These are phyloP conservation scores for Endocarpon pusillum DNA, from an alignment of 495 filamentous ascomycete genomes.

Conservation along the genomic window DNA sequence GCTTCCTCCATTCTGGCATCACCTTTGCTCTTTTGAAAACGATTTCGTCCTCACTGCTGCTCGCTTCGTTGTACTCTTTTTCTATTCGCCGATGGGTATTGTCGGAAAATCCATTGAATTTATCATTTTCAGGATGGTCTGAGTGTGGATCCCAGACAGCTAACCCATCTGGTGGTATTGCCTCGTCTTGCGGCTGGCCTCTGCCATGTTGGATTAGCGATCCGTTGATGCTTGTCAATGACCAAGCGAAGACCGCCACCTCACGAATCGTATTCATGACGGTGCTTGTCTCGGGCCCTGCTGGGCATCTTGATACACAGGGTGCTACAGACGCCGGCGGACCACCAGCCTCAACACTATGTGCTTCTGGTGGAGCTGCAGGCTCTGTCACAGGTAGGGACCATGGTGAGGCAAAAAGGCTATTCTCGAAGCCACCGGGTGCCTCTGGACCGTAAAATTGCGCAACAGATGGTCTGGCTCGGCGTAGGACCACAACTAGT, in stretches of 20 bases:
- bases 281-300: conserved; percentile 35
- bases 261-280: conserved; percentile 73
- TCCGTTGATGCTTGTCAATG: conserved; percentile 65
- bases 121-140: conserved; percentile 2
- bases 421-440: conserved; percentile 37
- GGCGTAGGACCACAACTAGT: conserved; percentile 66
- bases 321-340: background rate
- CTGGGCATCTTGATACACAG: conserved; percentile 4
- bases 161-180: conserved; percentile 37
- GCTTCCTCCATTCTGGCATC: conserved; percentile 1
- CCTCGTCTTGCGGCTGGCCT: conserved; percentile 42
- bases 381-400: conserved; percentile 49
- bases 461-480: conserved; percentile 54
- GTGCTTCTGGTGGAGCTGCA: conserved; percentile 18
- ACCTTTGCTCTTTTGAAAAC: background rate
- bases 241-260: conserved; percentile 72
- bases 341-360: background rate
- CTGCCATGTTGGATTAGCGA: conserved; percentile 45
- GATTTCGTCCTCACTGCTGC: background rate
- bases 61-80: background rate
- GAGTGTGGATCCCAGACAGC: conserved; percentile 32
- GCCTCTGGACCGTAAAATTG: conserved; percentile 20
- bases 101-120: background rate
- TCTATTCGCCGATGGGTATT: background rate
- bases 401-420: conserved; percentile 67